Conservation (phyloP, 192 early-diverging fungal species). For the Chytriomyces confervae region DNA sequence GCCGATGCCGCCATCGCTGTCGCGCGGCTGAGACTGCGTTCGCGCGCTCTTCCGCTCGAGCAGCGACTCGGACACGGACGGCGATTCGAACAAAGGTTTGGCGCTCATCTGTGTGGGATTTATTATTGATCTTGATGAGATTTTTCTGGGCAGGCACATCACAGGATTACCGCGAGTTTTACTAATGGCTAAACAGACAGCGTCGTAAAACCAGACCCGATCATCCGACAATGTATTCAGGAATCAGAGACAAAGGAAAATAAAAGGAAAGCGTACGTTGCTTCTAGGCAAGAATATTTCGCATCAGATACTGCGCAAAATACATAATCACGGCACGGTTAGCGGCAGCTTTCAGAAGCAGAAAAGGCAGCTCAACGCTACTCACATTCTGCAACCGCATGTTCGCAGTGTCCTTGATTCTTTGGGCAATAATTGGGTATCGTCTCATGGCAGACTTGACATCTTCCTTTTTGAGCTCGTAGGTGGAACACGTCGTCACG, state of each 20-base stretch:
- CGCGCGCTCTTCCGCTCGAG: not conserved
- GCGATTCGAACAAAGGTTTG: slow-evolving; percentile 8
- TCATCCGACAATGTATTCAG: too few species aligned
- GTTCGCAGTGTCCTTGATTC: slow-evolving; percentile 50
- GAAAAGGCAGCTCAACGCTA: too few species aligned
- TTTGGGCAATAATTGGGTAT: slow-evolving; percentile 42
- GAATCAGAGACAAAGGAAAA: too few species aligned
- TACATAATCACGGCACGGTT: too few species aligned
- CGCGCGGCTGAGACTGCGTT: not conserved
- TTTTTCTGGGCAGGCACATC: too few species aligned
- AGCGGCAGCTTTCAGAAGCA: not conserved
- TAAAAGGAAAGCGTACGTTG: not conserved
- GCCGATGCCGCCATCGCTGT: not conserved
- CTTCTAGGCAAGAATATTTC: slow-evolving; percentile 12
- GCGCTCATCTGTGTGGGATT: too few species aligned
- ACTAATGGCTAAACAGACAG: too few species aligned
- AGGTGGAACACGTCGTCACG: slow-evolving; percentile 47
- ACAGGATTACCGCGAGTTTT: too few species aligned
- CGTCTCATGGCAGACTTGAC: slow-evolving; percentile 40
- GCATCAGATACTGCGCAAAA: slow-evolving; percentile 15
- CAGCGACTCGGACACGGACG: slow-evolving; percentile 9
- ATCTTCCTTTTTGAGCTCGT: slow-evolving; percentile 45
- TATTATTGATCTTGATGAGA: too few species aligned
- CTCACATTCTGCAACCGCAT: slow-evolving; percentile 47
- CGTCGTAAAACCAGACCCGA: too few species aligned